Evolutionary conservation across 1,139 yeast genomes (phyloP), one percentile per base, ranked within the genome.

Genomic region (Casaregolazyma lundiana): DNA sequence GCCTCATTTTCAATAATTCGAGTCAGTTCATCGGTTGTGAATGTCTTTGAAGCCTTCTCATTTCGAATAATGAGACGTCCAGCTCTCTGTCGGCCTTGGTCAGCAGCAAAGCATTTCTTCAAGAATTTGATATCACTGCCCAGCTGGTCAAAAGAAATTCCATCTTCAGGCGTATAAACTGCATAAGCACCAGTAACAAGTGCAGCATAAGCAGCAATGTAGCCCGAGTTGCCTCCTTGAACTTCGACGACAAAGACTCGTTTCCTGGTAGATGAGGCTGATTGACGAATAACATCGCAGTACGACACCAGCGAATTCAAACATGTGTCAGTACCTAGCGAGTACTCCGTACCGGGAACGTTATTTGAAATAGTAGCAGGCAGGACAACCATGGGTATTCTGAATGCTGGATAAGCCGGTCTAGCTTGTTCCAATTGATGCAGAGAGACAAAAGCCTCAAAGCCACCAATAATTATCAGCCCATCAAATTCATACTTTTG

Each of bases 281-380:
- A 81, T 70, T 89, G 97, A 69, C 90, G 89, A 55, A 92, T 86
- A 22, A 88, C 89, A 66, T 92, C 98, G 73, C 97, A 90, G 71
- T 92, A 92, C 49, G 82, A 77, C 62, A 89, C 89, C 65, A 92
- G 76, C 30, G 94, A 78, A 67, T 92, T 92, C 69, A 92, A 73
- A 71, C 97, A 90, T 6, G 98, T 92, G 62, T 92, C 97, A 29
- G 92, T 73, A 50, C 98, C 98, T 47, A 92, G 71, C 0, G 96
- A 88, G 67, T 88, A 89, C 68, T 92, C 97, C 2, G 97, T 83
- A 50, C 97, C 98, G 11, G 98, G 98, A 44, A 92, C 97, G 60
- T 92, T 92, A 67, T 92, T 92, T n/a, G 96, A 87, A 54, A 92
- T 85, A 6, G 97, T 92, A 15, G 97, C 96, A 15, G 98, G 97